phyloP scores from a whole-genome alignment of 192 early-diverging fungal species.

The Phycomyces nitens region DNA sequence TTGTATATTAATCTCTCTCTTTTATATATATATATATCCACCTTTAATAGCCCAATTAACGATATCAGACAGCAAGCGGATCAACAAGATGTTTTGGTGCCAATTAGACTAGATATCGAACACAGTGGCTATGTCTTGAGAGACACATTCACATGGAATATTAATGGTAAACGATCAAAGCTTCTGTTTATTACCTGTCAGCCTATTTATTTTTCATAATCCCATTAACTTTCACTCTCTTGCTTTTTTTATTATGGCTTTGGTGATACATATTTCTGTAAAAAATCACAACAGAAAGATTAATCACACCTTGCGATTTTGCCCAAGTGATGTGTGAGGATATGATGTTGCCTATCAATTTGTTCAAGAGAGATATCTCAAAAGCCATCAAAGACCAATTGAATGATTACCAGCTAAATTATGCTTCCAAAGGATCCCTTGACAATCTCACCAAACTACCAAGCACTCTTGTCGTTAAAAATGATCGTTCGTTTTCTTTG shows the following conservation, averaged over 20 bases:
- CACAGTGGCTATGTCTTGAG: constrained; percentile 78
- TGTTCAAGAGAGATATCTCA: constrained; percentile 61
- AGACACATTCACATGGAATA: constrained; percentile 95
- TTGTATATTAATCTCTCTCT: not conserved
- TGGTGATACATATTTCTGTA: too few relatives aligned
- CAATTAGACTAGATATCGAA: constrained; percentile 88
- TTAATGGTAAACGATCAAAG: constrained; percentile 61
- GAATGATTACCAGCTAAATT: constrained; percentile 69
- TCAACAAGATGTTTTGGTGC: constrained; percentile 71
- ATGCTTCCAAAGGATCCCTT: constrained; percentile 21
- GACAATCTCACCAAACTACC: not conserved
- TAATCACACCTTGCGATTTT: constrained; percentile 73
- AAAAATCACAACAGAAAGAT: constrained; percentile 40
- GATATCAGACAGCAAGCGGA: constrained; percentile 62
- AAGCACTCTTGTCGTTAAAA: not conserved
- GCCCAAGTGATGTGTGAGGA: constrained; percentile 84
- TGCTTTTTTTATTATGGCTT: too few relatives aligned
- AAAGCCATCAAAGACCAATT: constrained; percentile 83
- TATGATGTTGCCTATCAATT: constrained; percentile 60
- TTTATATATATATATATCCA: constrained; percentile 9
- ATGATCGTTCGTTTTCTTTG: too few relatives aligned
- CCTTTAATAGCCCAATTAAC: constrained; percentile 39
- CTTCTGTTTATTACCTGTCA: not conserved
- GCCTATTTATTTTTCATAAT: not conserved
- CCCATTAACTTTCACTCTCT: not conserved